Evolutionary conservation across 768 basidiomycete genomes (phyloP).

Genomic region (Naganishia friedmannii): DNA sequence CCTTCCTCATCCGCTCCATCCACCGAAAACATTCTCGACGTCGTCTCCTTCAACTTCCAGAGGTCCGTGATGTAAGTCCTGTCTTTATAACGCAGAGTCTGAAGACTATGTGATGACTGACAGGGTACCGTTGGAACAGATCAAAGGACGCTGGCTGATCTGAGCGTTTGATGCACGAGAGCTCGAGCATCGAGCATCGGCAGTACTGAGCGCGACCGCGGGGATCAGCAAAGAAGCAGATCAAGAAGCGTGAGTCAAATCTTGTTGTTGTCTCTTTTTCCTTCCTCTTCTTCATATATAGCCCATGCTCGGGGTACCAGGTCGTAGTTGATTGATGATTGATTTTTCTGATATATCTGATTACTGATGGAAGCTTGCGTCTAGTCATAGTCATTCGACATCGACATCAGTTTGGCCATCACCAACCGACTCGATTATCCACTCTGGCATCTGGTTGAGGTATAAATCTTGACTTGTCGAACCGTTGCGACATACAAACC

Average conservation of each 20-base stretch:
- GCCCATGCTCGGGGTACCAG: too few relatives aligned
- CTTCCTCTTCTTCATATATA: neutral
- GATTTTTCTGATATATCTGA: too few relatives aligned
- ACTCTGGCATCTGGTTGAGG: neutral
- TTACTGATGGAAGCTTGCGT: neutral
- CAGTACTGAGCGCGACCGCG: neutral
- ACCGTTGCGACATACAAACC: neutral
- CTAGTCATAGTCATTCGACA: neutral
- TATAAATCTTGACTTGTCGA: too few relatives aligned
- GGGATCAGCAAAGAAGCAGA: neutral
- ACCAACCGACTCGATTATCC: neutral
- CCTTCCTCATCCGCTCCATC: neutral
- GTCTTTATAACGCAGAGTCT: neutral
- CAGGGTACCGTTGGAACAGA: neutral
- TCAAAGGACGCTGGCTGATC: slow-evolving; percentile 4
- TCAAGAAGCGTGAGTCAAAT: slow-evolving; percentile 8
- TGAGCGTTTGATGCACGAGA: neutral
- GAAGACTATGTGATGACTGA: neutral
- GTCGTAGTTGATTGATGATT: neutral
- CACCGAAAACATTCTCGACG: too few relatives aligned
- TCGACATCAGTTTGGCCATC: neutral
- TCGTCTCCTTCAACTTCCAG: too few relatives aligned
- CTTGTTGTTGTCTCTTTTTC: neutral
- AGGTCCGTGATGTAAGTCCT: neutral
- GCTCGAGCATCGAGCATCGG: neutral